These are phyloP conservation scores for Cylindrotheca closterium DNA, from an alignment of 108 stramenopile genomes.

Conservation along the genomic window DNA sequence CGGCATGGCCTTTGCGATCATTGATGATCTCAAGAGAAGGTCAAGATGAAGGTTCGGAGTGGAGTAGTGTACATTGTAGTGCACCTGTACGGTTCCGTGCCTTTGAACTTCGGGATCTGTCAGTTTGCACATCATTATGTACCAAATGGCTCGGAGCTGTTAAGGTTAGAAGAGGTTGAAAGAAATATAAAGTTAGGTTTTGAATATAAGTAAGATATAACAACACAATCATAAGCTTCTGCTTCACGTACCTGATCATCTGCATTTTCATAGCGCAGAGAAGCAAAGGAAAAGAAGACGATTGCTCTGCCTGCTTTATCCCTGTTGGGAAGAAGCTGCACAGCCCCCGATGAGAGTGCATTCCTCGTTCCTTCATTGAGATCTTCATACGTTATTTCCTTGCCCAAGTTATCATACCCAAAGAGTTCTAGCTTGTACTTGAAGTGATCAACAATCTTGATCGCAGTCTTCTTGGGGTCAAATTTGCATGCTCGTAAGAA, in stretches of 20 bases:
- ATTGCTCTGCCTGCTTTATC: slow-evolving; percentile 29
- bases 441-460: slow-evolving; percentile 26
- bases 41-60: background rate
- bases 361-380: slow-evolving; percentile 9
- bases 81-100: slow-evolving; percentile 2
- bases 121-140: slow-evolving; percentile 7
- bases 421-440: slow-evolving; percentile 44
- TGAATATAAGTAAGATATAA: background rate
- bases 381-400: slow-evolving; percentile 22
- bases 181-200: background rate
- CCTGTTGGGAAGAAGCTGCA: slow-evolving; percentile 5
- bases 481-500: slow-evolving; percentile 39
- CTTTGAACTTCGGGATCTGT: slow-evolving; percentile 8
- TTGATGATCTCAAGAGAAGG: background rate
- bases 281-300: slow-evolving; percentile 5
- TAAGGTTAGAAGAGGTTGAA: background rate
- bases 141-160: slow-evolving; percentile 9
- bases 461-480: slow-evolving; percentile 27
- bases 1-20: background rate
- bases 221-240: background rate
- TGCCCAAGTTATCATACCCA: slow-evolving; percentile 23
- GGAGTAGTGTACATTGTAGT: background rate
- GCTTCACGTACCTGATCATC: slow-evolving; percentile 22
- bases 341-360: background rate
- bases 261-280: background rate